A percentile compares a stretch with the other conserved stretches of the same genome.
Conservation (phyloP, 192 early-diverging fungal genomes). For the Thamnidium elegans region DNA sequence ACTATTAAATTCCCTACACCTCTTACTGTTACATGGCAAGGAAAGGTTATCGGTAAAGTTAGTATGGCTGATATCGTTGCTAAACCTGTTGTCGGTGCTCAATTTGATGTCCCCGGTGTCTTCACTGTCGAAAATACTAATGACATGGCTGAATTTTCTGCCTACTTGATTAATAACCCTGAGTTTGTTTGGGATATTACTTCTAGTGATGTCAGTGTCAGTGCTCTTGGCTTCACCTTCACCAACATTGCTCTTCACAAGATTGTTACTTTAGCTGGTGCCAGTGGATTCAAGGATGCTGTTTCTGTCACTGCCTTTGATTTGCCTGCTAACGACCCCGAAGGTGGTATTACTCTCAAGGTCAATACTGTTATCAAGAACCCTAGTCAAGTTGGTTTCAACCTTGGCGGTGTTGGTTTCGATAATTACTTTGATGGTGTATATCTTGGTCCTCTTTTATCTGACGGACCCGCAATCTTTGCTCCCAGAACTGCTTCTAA, state of each 20-base stretch:
- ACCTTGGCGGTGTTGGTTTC: slow-evolving; percentile 46
- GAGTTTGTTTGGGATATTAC: slow-evolving; percentile 48
- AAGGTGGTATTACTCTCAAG: slow-evolving; percentile 60
- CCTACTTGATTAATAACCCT: slow-evolving; percentile 49
- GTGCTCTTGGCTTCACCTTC: slow-evolving; percentile 51
- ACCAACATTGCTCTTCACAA: slow-evolving; percentile 50
- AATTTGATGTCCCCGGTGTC: slow-evolving; percentile 37
- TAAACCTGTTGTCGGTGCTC: slow-evolving; percentile 47
- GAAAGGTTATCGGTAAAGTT: slow-evolving; percentile 43
- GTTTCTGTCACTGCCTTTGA: slow-evolving; percentile 47
- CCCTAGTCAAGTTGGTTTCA: slow-evolving; percentile 53
- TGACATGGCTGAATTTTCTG: slow-evolving; percentile 47
- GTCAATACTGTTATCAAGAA: slow-evolving; percentile 62
- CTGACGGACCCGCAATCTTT: slow-evolving; percentile 35
- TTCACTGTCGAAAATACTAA: slow-evolving; percentile 44
- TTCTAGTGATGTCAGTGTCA: slow-evolving; percentile 45
- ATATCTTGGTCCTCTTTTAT: slow-evolving; percentile 48
- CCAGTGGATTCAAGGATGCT: slow-evolving; percentile 45
- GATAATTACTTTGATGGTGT: slow-evolving; percentile 42
- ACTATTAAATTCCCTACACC: slow-evolving; percentile 44
- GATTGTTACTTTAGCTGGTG: slow-evolving; percentile 44
- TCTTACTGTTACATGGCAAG: slow-evolving; percentile 38
- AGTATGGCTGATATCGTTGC: slow-evolving; percentile 43
- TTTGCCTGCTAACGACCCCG: slow-evolving; percentile 53
- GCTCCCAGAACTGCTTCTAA: slow-evolving; percentile 28